Conservation (phyloP, 2,329 filamentous ascomycete genomes). For the Ambrosiella xylebori region DNA sequence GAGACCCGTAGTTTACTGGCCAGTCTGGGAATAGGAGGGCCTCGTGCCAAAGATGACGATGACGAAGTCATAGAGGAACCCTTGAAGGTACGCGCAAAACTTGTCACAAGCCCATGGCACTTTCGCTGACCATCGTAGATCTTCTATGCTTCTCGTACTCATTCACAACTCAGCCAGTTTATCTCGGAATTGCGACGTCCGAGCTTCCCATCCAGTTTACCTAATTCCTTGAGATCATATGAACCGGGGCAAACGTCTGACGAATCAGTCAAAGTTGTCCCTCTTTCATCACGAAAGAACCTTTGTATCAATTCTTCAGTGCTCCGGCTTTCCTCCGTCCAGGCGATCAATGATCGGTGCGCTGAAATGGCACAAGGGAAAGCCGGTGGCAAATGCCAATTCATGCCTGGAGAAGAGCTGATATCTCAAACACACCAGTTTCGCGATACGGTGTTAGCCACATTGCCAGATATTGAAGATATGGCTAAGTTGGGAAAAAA, state of each 20-base stretch:
- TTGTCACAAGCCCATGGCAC: conserved; percentile 11
- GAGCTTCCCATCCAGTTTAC: conserved; percentile 55
- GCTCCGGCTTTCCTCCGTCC: conserved; percentile 46
- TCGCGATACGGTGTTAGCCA: conserved; percentile 67
- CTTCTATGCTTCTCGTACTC: conserved; percentile 82
- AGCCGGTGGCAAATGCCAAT: conserved; percentile 52
- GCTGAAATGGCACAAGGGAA: conserved; percentile 63
- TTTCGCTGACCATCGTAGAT: conserved; percentile 33
- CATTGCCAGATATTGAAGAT: conserved; percentile 85
- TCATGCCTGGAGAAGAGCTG: conserved; percentile 62
- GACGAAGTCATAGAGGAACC: conserved; percentile 40
- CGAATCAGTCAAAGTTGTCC: conserved; percentile 54
- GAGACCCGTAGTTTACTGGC: conserved; percentile 61
- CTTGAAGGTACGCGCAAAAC: conserved; percentile 37
- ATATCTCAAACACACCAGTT: conserved; percentile 59
- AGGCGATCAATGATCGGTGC: conserved; percentile 86
- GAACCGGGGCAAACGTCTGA: conserved; percentile 5
- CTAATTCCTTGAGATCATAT: conserved; percentile 21
- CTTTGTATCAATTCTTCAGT: conserved; percentile 82
- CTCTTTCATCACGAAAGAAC: conserved; percentile 72
- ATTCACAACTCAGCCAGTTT: conserved; percentile 83
- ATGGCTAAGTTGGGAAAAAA: conserved; percentile 60
- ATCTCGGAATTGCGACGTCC: conserved; percentile 66
- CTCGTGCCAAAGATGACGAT: conserved; percentile 22
- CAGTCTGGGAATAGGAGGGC: conserved; percentile 35